phyloP scores from a whole-genome alignment of 306 rosid genomes.

The Urtica urens region DNA sequence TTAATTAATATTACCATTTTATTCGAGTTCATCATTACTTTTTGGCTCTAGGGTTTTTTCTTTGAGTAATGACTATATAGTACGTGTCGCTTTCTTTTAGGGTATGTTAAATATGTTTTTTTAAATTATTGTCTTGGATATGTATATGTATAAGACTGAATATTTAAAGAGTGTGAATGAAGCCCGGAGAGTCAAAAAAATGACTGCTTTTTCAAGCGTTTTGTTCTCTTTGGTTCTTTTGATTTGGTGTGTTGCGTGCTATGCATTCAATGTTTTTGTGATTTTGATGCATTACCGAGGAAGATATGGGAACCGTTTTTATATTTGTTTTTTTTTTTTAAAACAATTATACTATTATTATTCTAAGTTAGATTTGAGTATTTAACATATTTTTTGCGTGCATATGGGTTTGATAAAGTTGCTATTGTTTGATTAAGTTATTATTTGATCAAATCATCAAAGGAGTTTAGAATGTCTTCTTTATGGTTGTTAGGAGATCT shows the following conservation, averaged over 20 bases:
- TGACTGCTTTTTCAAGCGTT: conserved; percentile 8
- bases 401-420: too few species aligned
- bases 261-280: conserved; percentile 35
- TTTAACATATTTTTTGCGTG: too few species aligned
- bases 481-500: neutral
- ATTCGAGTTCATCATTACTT: neutral
- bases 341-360: neutral
- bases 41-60: neutral
- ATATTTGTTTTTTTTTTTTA: neutral
- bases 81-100: neutral
- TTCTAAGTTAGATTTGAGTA: too few species aligned
- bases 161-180: conserved; percentile 13
- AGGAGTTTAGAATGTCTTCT: neutral
- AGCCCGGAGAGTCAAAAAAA: neutral
- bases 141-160: neutral
- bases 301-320: conserved; percentile 38
- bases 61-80: conserved; percentile 22
- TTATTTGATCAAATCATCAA: conserved; percentile 7
- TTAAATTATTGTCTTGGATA: conserved; percentile 1
- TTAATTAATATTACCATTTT: conserved; percentile 9
- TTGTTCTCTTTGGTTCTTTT: conserved; percentile 3
- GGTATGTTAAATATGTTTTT: conserved; percentile 7
- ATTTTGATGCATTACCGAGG: conserved; percentile 55
- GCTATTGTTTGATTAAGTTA: neutral
- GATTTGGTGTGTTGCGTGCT: conserved; percentile 35